A percentile compares a stretch with the other conserved stretches of the same genome.
Evolutionary conservation across 2,329 filamentous ascomycete species (phyloP).

Genomic region (Sporothrix protearum): DNA sequence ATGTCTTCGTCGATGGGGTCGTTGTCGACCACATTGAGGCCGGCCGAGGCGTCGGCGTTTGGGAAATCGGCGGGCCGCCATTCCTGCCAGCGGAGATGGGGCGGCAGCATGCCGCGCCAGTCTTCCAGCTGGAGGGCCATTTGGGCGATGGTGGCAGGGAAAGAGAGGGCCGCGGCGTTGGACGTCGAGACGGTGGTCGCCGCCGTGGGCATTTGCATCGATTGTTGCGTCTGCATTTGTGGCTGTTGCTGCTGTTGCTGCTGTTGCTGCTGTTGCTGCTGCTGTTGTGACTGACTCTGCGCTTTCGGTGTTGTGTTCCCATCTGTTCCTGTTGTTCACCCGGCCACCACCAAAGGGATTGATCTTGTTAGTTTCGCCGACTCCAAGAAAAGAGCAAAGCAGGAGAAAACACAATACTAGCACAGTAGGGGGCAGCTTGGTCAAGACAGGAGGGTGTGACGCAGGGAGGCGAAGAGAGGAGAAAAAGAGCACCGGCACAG

Average conservation of each 20-base stretch:
- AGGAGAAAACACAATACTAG: background rate
- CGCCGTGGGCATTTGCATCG: background rate
- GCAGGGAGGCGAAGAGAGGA: too few relatives aligned
- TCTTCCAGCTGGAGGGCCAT: slow-evolving; percentile 53
- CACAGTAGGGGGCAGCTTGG: background rate
- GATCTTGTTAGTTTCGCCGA: background rate
- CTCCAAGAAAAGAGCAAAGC: background rate
- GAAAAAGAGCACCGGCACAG: too few relatives aligned
- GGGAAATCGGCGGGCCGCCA: slow-evolving; percentile 46
- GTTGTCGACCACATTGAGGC: background rate
- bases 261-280: background rate
- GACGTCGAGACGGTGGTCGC: background rate
- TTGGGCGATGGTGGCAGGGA: slow-evolving; percentile 45
- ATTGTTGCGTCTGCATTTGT: background rate
- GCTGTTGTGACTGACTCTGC: background rate
- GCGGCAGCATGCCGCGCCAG: slow-evolving; percentile 56
- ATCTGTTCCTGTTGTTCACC: background rate
- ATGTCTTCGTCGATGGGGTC: background rate
- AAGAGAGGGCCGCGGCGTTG: background rate
- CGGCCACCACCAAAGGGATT: background rate
- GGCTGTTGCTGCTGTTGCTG: background rate
- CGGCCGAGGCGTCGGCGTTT: slow-evolving; percentile 23
- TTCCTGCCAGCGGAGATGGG: slow-evolving; percentile 56
- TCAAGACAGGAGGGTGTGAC: background rate
- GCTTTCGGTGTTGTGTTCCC: background rate